These are phyloP conservation scores for Candida albicans DNA, from an alignment of 1,139 yeast species.

Conservation along the genomic window DNA sequence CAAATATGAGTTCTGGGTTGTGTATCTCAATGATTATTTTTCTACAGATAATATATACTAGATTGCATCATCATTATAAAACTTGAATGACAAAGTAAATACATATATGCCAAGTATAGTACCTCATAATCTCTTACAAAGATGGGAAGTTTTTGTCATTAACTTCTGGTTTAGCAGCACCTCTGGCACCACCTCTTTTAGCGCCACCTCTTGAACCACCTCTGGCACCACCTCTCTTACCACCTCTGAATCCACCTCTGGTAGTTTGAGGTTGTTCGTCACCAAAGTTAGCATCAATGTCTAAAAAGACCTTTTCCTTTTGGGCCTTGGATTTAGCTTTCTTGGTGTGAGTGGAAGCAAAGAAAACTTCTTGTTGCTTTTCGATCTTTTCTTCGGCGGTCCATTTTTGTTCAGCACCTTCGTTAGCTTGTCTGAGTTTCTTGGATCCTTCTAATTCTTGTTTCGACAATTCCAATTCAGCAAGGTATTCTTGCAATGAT, in stretches of 20 bases:
- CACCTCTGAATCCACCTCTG: slow-evolving; percentile 27
- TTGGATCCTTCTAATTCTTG: slow-evolving; percentile 44
- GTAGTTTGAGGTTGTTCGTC: slow-evolving; percentile 36
- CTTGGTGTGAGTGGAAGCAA: slow-evolving; percentile 59
- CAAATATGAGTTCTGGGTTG: neutral
- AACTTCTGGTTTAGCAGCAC: slow-evolving; percentile 40
- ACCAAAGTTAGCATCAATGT: slow-evolving; percentile 63
- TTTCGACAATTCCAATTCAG: slow-evolving; percentile 55
- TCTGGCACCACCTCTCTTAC: slow-evolving; percentile 43
- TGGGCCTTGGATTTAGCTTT: slow-evolving; percentile 59
- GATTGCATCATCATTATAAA: neutral
- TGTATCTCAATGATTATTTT: neutral
- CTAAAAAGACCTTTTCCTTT: slow-evolving; percentile 71
- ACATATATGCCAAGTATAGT: neutral
- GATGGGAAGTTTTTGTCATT: slow-evolving; percentile 68
- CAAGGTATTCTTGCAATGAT: slow-evolving; percentile 74
- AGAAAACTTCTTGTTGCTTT: slow-evolving; percentile 57
- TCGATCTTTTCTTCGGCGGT: slow-evolving; percentile 61
- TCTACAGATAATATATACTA: neutral
- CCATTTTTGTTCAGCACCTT: slow-evolving; percentile 62
- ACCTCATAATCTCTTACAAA: slow-evolving; percentile 27
- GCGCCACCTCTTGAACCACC: slow-evolving; percentile 21
- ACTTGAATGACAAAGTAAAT: neutral
- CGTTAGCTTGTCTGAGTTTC: slow-evolving; percentile 55
- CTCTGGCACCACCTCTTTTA: slow-evolving; percentile 33